phyloP scores from a whole-genome alignment of 2,329 filamentous ascomycete genomes.

The Colletotrichum tamarilloi region DNA sequence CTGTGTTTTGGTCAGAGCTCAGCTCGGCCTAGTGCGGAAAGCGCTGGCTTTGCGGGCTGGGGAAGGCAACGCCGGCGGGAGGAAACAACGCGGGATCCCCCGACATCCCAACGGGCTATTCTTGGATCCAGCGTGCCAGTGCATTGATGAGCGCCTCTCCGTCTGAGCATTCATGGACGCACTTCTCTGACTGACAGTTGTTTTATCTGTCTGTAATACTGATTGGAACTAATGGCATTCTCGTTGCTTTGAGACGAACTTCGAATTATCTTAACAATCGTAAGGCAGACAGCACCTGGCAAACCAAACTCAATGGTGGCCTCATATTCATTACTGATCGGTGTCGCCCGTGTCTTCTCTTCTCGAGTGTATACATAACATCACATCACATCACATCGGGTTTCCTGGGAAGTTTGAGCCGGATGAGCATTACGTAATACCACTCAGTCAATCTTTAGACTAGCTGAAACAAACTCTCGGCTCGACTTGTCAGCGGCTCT shows the following conservation, averaged over 20 bases:
- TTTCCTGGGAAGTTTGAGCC: not conserved
- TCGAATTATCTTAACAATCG: no score
- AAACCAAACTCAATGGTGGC: not conserved
- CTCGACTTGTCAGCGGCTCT: constrained; percentile 1
- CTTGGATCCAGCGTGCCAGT: constrained; percentile 16
- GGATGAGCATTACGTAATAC: constrained; percentile 11
- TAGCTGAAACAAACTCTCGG: constrained; percentile 31
- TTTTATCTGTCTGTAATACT: not conserved
- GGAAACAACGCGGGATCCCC: constrained; percentile 25
- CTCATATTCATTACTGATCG: not conserved
- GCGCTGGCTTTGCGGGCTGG: not conserved
- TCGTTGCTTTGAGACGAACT: not conserved
- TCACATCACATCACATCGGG: not conserved
- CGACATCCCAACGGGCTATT: constrained; percentile 25
- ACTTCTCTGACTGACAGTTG: not conserved
- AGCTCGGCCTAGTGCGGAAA: not conserved
- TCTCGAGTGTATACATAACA: no score
- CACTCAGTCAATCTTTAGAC: constrained; percentile 5
- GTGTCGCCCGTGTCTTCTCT: not conserved
- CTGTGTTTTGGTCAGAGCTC: not conserved
- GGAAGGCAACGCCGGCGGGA: not conserved
- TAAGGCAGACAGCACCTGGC: not conserved
- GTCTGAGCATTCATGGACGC: constrained; percentile 12
- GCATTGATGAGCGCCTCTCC: constrained; percentile 28
- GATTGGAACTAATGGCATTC: not conserved